Percentiles rank a stretch among this genome's conserved stretches.
These are phyloP conservation scores for Gossypium aridum DNA, from an alignment of 441 rosid species.

Conservation along the genomic window DNA sequence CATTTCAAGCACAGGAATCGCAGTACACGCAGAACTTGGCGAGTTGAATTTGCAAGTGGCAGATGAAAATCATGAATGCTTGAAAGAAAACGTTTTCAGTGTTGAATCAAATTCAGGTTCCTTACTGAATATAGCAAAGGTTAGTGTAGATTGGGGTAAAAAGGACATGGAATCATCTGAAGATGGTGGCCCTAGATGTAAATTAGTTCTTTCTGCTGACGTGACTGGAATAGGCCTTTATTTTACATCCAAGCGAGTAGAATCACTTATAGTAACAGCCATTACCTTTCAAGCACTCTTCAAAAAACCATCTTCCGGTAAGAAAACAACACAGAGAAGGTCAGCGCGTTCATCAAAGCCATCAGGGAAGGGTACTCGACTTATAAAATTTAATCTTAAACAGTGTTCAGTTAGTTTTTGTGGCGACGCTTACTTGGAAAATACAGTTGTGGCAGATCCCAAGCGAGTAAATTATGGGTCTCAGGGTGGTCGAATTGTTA, in stretches of 20 bases:
- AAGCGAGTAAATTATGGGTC: constrained; percentile 99
- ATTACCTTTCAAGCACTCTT: constrained; percentile 69
- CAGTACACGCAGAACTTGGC: constrained; percentile 91
- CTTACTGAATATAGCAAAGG: constrained; percentile 77
- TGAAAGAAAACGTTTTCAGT: constrained; percentile 69
- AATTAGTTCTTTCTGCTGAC: constrained; percentile 76
- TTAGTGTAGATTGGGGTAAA: constrained; percentile 89
- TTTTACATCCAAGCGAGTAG: constrained; percentile 68
- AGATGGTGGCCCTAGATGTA: constrained; percentile 49
- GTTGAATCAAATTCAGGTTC: constrained; percentile 93
- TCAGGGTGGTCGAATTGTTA: constrained; percentile 82
- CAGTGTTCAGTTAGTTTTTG: constrained; percentile 65
- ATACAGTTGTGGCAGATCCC: constrained; percentile 71
- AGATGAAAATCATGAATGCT: constrained; percentile 89
- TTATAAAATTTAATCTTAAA: constrained; percentile 74
- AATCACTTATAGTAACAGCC: constrained; percentile 70
- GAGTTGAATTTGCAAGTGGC: constrained; percentile 86
- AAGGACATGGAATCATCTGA: constrained; percentile 67
- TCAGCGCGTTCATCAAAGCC: constrained; percentile 48
- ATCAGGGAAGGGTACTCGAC: constrained; percentile 81
- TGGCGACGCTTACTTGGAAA: constrained; percentile 71
- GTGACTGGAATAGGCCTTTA: constrained; percentile 79
- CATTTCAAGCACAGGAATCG: constrained; percentile 64
- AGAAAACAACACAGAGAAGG: constrained; percentile 45
- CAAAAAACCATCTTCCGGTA: constrained; percentile 52